Percentiles rank a stretch among this genome's conserved stretches.
Conservation (phyloP, 768 basidiomycete species). For the Boletus fagicola region DNA sequence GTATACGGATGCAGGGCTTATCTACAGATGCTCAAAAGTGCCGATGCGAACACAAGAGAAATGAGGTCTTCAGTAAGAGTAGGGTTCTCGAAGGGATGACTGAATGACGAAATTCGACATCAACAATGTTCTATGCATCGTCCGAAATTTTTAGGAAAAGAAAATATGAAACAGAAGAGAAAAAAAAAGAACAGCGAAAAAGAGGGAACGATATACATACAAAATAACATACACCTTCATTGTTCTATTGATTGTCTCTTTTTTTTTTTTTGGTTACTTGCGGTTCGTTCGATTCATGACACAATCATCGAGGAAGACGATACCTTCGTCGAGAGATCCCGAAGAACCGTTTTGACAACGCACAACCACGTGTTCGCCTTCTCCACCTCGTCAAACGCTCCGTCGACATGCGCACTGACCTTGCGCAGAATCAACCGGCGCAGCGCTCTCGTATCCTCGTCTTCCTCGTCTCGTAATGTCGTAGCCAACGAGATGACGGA, state of each 20-base stretch:
- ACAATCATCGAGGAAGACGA: conserved; percentile 4
- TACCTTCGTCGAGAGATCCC: conserved; percentile 43
- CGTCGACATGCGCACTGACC: conserved; percentile 54
- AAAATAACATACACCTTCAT: conserved; percentile 31
- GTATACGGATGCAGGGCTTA: conserved; percentile 15
- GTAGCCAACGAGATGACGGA: conserved; percentile 46
- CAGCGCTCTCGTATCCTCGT: conserved; percentile 60
- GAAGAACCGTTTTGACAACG: conserved; percentile 62
- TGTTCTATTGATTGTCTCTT: neutral
- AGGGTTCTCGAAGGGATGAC: neutral
- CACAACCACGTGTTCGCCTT: conserved; percentile 56
- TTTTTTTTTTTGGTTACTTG: neutral
- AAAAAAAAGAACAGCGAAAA: neutral
- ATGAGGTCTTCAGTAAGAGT: neutral
- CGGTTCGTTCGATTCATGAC: conserved; percentile 13
- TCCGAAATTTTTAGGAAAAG: neutral
- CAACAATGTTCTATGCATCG: conserved; percentile 1
- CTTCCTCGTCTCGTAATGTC: conserved; percentile 53
- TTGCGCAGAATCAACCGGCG: conserved; percentile 66
- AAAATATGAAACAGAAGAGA: conserved; percentile 12
- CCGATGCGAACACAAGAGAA: conserved; percentile 4
- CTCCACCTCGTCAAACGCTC: conserved; percentile 64
- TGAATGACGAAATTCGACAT: conserved; percentile 10
- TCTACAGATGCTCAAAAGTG: conserved; percentile 19
- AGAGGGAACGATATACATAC: conserved; percentile 31